Evolutionary conservation across 169 alveolate species (phyloP).

Genomic region (Eimeria acervulina): DNA sequence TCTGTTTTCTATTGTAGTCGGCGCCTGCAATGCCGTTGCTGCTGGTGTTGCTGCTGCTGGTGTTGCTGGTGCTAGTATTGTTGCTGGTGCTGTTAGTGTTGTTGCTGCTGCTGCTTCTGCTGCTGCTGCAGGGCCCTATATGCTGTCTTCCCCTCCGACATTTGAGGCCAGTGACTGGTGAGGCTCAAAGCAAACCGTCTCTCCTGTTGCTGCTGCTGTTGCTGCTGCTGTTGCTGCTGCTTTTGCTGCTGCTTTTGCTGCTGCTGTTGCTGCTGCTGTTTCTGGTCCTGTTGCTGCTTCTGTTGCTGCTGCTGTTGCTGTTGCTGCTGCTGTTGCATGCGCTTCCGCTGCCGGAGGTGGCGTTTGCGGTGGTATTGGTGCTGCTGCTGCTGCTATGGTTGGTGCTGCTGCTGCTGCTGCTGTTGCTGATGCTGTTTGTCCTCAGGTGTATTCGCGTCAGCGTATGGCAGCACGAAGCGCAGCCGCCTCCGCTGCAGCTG

Average conservation of each 20-base stretch:
- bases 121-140: background rate
- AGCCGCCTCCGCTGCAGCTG: constrained; percentile 72
- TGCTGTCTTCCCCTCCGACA: background rate
- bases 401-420: background rate
- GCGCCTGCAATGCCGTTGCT: background rate
- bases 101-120: background rate
- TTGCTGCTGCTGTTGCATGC: background rate
- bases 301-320: background rate
- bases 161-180: constrained; percentile 10
- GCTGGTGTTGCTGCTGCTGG: too few species aligned
- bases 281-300: too few species aligned
- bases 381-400: constrained; percentile 11
- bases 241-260: constrained; percentile 14
- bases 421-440: background rate
- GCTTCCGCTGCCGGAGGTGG: too few species aligned
- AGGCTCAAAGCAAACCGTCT: background rate
- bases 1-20: too few species aligned
- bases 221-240: constrained; percentile 8
- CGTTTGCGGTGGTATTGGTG: too few species aligned
- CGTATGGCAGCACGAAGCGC: constrained; percentile 30
- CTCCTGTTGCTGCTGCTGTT: background rate
- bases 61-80: too few species aligned
- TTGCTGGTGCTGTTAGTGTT: too few species aligned
- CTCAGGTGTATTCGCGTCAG: constrained; percentile 33
- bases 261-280: background rate